Evolutionary conservation across 768 basidiomycete genomes (phyloP).

Genomic region (Termitomyces eurrhizus): DNA sequence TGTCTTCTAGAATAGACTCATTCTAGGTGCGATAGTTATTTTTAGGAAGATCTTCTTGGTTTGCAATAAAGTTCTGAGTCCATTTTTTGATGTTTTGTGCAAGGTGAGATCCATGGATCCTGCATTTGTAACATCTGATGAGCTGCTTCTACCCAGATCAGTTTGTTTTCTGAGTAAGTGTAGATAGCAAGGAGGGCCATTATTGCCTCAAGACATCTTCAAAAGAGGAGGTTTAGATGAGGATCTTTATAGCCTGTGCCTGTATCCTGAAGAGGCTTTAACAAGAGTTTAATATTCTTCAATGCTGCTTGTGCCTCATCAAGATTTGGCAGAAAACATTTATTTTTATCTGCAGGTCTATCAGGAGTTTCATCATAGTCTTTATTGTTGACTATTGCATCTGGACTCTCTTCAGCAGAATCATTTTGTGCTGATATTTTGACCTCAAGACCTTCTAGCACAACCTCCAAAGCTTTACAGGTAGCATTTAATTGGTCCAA

Average conservation of each 20-base stretch:
- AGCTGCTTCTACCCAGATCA: not conserved
- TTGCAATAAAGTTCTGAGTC: not conserved
- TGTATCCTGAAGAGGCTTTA: not conserved
- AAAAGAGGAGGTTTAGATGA: not conserved
- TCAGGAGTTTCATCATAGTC: too few species aligned
- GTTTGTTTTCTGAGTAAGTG: not conserved
- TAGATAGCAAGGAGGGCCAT: not conserved
- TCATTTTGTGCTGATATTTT: too few species aligned
- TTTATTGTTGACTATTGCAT: too few species aligned
- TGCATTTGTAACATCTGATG: not conserved
- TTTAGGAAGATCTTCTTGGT: not conserved
- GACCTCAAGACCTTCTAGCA: too few species aligned
- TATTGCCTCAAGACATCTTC: not conserved
- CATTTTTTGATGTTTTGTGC: not conserved
- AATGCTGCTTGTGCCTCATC: not conserved
- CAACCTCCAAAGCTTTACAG: too few species aligned
- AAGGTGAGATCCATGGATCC: not conserved
- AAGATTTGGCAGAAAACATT: too few species aligned
- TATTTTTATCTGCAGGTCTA: too few species aligned
- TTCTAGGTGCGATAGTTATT: not conserved
- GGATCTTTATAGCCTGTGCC: not conserved
- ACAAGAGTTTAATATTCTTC: not conserved
- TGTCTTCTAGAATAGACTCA: not conserved
- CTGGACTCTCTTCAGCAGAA: too few species aligned
- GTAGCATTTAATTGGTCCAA: not conserved